phyloP scores from a whole-genome alignment of 2,329 filamentous ascomycete genomes.

The Trichoderma breve region DNA sequence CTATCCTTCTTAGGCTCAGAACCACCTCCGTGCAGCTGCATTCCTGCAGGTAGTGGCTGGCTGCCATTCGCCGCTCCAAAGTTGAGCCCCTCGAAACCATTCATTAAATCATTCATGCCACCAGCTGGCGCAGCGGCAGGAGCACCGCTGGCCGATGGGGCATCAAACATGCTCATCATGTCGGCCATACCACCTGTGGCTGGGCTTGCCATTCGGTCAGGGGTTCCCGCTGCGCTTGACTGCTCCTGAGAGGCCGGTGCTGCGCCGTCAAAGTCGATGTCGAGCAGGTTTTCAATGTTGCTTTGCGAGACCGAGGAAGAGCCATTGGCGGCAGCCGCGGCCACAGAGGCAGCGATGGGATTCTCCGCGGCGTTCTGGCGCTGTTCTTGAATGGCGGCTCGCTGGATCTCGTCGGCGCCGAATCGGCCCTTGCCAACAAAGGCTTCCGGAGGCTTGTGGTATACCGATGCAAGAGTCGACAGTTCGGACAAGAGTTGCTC shows the following conservation, averaged over 20 bases:
- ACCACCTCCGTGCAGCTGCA: conserved; percentile 48
- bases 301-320: conserved; percentile 57
- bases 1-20: conserved; percentile 53
- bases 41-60: conserved; percentile 63
- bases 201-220: conserved; percentile 67
- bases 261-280: conserved; percentile 93
- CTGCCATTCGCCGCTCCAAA: conserved; percentile 50
- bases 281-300: conserved; percentile 91
- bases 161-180: conserved; percentile 70
- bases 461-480: conserved; percentile 93
- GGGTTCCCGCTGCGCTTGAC: conserved; percentile 56
- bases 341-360: conserved; percentile 83
- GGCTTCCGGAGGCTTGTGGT: conserved; percentile 97
- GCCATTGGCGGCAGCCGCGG: conserved; percentile 65
- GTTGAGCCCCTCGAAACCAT: conserved; percentile 80
- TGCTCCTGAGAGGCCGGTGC: conserved; percentile 81
- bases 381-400: conserved; percentile 94
- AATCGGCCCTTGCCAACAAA: conserved; percentile 95
- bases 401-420: conserved; percentile 90
- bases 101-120: conserved; percentile 84
- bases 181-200: conserved; percentile 55
- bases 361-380: conserved; percentile 89
- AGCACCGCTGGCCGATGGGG: conserved; percentile 53
- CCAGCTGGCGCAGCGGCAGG: conserved; percentile 38
- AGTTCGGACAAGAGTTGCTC: conserved; percentile 90